phyloP scores from a whole-genome alignment of 441 rosid species.

The Rhodomyrtus psidioides region DNA sequence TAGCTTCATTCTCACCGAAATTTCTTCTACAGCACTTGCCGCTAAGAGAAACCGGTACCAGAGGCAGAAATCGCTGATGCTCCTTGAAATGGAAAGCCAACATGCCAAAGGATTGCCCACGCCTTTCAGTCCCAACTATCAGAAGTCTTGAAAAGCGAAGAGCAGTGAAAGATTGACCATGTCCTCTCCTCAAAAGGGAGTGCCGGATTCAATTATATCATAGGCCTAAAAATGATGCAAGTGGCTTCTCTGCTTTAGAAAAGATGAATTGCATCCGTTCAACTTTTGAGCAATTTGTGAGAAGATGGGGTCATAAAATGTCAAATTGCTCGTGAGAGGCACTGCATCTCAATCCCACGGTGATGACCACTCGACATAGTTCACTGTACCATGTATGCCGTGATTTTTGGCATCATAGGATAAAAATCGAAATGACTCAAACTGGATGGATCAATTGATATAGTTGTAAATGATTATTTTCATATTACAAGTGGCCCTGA shows the following conservation, averaged over 20 bases:
- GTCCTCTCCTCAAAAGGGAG: not conserved
- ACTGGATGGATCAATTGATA: not conserved
- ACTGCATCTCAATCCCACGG: not conserved
- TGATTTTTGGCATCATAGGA: not conserved
- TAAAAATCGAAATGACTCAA: not conserved
- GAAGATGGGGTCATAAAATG: not conserved
- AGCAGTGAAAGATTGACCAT: not conserved
- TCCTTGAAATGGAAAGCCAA: conserved; percentile 16
- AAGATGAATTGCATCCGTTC: not conserved
- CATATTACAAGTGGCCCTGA: not conserved
- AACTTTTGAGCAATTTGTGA: not conserved
- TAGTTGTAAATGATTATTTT: not conserved
- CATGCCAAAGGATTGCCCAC: conserved; percentile 13
- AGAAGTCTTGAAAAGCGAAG: not conserved
- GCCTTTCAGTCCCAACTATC: conserved; percentile 3
- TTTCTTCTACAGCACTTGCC: not conserved
- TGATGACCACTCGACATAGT: not conserved
- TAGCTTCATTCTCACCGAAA: not conserved
- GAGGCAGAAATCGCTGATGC: conserved; percentile 13
- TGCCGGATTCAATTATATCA: not conserved
- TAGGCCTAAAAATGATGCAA: not conserved
- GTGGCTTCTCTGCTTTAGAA: not conserved
- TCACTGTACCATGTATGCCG: not conserved
- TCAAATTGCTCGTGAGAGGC: not conserved
- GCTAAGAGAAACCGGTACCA: conserved; percentile 8